phyloP scores from a whole-genome alignment of 495 filamentous ascomycete genomes.

The Penicillium lagena region DNA sequence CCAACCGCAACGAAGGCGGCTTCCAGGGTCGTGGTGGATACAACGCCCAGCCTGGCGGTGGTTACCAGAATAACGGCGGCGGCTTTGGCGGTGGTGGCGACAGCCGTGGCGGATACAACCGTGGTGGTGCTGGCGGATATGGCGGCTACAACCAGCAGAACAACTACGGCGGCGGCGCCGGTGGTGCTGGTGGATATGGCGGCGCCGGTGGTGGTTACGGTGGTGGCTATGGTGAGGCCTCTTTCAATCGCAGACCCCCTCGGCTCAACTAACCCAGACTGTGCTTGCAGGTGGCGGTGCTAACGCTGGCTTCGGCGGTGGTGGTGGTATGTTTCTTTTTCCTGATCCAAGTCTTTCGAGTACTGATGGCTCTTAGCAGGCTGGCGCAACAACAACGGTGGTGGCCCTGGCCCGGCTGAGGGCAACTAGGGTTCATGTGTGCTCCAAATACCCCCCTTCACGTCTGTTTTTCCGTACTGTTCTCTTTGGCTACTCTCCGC shows the following conservation, averaged over 20 bases:
- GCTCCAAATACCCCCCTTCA: conserved; percentile 8
- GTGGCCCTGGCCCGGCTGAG: conserved; percentile 14
- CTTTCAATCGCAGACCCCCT: background rate
- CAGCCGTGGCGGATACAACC: conserved; percentile 21
- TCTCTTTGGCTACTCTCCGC: conserved; percentile 5
- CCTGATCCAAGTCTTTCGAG: background rate
- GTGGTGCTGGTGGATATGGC: conserved; percentile 19
- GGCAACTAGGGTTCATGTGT: conserved; percentile 10
- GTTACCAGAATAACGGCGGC: conserved; percentile 30
- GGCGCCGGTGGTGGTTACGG: conserved; percentile 17
- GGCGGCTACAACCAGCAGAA: conserved; percentile 6
- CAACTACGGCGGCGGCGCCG: conserved; percentile 11
- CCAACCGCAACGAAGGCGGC: conserved; percentile 28
- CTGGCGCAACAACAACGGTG: conserved; percentile 27
- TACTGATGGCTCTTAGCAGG: conserved; percentile 8
- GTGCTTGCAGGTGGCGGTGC: conserved; percentile 16
- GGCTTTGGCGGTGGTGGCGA: conserved; percentile 25
- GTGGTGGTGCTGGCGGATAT: conserved; percentile 9
- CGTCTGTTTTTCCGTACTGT: conserved; percentile 3
- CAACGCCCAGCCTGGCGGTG: conserved; percentile 24
- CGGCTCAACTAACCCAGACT: background rate
- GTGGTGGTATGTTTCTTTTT: conserved; percentile 25
- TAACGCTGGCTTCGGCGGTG: conserved; percentile 27
- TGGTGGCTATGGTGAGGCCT: conserved; percentile 13
- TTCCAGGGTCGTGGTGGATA: conserved; percentile 43